These are phyloP conservation scores for Dactylellina cionopaga DNA, from an alignment of 2,329 filamentous ascomycete species.

Conservation along the genomic window DNA sequence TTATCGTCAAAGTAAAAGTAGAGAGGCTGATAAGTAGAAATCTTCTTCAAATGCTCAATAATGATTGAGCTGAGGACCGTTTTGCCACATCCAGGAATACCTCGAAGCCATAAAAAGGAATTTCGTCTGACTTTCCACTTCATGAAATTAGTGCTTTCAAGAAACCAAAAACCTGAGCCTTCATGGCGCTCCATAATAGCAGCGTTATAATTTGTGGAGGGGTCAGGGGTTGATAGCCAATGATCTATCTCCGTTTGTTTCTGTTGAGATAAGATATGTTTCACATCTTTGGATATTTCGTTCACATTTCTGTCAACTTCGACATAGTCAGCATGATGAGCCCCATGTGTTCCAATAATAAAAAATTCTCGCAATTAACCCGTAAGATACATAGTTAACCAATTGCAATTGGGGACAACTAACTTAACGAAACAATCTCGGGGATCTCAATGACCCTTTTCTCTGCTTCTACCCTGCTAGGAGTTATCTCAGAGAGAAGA, in stretches of 20 bases:
- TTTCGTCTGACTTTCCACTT: too few species aligned
- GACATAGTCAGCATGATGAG: too few species aligned
- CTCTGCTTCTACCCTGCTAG: neutral
- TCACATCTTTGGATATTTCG: neutral
- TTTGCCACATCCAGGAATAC: constrained; percentile 63
- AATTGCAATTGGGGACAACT: too few species aligned
- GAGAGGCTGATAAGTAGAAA: neutral
- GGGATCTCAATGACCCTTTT: neutral
- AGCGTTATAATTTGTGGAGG: too few species aligned
- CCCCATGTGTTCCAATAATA: too few species aligned
- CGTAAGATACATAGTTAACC: too few species aligned
- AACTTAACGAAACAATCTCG: neutral
- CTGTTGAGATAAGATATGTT: neutral
- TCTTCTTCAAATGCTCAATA: constrained; percentile 58
- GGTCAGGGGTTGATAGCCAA: constrained; percentile 60
- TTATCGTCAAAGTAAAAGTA: constrained; percentile 63
- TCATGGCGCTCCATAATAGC: too few species aligned
- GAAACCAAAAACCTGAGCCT: too few species aligned
- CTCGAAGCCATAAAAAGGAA: too few species aligned
- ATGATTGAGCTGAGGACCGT: constrained; percentile 61
- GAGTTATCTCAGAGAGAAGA: neutral
- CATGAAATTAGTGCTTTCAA: too few species aligned
- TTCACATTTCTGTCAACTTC: neutral
- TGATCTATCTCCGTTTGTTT: too few species aligned
- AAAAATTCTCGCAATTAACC: too few species aligned